Evolutionary conservation across 768 basidiomycete genomes (phyloP).

Genomic region (Amanita molliuscula): DNA sequence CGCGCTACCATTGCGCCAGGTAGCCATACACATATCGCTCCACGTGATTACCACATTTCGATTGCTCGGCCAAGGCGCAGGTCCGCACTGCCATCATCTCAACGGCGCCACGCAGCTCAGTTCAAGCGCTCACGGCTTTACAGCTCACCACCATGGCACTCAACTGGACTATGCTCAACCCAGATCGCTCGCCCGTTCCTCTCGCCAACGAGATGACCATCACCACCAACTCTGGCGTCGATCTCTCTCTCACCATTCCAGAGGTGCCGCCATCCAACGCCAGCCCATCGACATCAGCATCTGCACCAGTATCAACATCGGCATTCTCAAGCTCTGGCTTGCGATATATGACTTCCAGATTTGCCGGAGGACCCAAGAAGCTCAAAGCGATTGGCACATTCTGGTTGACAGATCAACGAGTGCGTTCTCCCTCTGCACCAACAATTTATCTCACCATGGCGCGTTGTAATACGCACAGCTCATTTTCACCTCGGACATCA

Average conservation of each 20-base stretch:
- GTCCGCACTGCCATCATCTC: not conserved
- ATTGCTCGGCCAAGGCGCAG: too few relatives aligned
- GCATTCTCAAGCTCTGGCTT: not conserved
- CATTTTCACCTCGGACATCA: constrained; percentile 38
- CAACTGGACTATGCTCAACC: constrained; percentile 65
- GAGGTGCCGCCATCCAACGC: constrained; percentile 32
- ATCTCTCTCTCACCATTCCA: constrained; percentile 49
- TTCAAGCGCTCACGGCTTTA: not conserved
- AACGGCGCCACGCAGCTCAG: not conserved
- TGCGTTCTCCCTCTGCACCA: constrained; percentile 21
- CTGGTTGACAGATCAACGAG: constrained; percentile 66
- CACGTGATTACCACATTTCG: too few relatives aligned
- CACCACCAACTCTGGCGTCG: constrained; percentile 45
- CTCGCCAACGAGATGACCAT: constrained; percentile 54
- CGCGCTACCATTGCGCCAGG: constrained; percentile 94
- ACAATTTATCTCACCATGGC: not conserved
- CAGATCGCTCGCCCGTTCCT: constrained; percentile 49
- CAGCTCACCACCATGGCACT: constrained; percentile 45
- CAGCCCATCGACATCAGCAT: constrained; percentile 12
- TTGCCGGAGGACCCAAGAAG: constrained; percentile 44
- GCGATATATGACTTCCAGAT: constrained; percentile 24
- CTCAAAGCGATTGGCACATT: constrained; percentile 48
- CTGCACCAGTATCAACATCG: not conserved
- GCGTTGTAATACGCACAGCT: constrained; percentile 30
- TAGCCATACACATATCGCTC: constrained; percentile 31